Conservation (phyloP, 2,329 filamentous ascomycete genomes). For the Arthroderma sp. region DNA sequence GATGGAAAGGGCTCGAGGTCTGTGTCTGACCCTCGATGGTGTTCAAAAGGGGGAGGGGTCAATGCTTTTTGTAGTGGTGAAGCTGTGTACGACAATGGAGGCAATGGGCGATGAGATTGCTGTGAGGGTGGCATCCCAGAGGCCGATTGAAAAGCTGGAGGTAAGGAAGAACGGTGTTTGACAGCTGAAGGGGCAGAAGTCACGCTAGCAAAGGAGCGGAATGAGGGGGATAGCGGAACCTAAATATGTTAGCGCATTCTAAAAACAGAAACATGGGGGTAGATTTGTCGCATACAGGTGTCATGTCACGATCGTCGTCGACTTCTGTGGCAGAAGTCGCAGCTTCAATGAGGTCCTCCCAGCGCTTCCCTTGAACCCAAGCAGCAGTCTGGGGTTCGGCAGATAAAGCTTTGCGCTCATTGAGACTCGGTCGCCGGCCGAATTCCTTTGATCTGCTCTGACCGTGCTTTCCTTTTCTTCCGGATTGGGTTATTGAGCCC, state of each 20-base stretch:
- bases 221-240: slow-evolving; percentile 28
- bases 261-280: background rate
- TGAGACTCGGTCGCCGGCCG: slow-evolving; percentile 57
- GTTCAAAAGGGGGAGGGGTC: slow-evolving; percentile 63
- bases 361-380: slow-evolving; percentile 66
- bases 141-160: slow-evolving; percentile 43
- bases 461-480: slow-evolving; percentile 64
- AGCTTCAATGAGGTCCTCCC: slow-evolving; percentile 93
- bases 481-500: slow-evolving; percentile 62
- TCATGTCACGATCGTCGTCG: slow-evolving; percentile 73
- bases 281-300: slow-evolving; percentile 51
- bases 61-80: slow-evolving; percentile 83
- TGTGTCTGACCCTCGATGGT: slow-evolving; percentile 36
- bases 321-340: slow-evolving; percentile 86
- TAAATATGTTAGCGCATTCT: slow-evolving; percentile 6
- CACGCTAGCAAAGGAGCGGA: slow-evolving; percentile 26
- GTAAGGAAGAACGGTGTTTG: slow-evolving; percentile 47
- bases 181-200: slow-evolving; percentile 27
- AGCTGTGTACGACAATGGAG: slow-evolving; percentile 54
- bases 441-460: slow-evolving; percentile 65
- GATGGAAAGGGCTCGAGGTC: slow-evolving; percentile 72
- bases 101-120: slow-evolving; percentile 31
- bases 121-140: slow-evolving; percentile 26
- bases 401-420: slow-evolving; percentile 70
- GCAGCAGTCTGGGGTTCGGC: slow-evolving; percentile 68